Base-by-base conservation (phyloP, 1,284 basidiomycete species). In the Abortiporus biennis region DNA sequence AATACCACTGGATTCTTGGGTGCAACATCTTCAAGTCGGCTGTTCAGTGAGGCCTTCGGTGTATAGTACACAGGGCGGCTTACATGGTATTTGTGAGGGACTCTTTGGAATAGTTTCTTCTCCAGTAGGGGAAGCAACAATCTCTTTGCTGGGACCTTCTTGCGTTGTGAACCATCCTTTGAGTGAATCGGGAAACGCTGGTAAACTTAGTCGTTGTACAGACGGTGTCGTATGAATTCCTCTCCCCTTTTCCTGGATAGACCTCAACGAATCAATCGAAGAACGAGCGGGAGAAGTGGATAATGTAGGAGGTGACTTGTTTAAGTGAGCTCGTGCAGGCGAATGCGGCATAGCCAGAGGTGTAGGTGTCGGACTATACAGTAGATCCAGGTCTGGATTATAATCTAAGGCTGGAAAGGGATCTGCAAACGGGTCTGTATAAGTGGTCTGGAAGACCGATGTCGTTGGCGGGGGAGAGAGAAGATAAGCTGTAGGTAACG, bases 1-100 rank as follows among this genome's bases (percentile, higher is more conserved):
- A 97, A 95, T 2, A 97, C 85, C 35, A 96, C 64, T 0, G 93
- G 93, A 52, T 91, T 78, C 47, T 76, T 74, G 0, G 92, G 86
- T 2, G 87, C 72, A 1, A 74, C 72, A 57, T 92, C 84, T 85
- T 53, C 6, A 48, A 41, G 36, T 33, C 42, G 36, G 33, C 13
- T 45, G 42, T 21, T 9, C 29, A 24, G 15, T n/a, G n/a, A n/a
- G n/a, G n/a, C n/a, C n/a, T 13, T 36, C 4, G 1, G 17, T 13
- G 25, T 17, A 13, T 25, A 2, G 36, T 6, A 23, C 25, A 11
- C n/a, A 29, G n/a, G 27, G 8, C 27, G 8, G n/a, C 27, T 9
- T n/a, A 29, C 8, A n/a, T 29, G n/a, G n/a, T n/a, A 19, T 38
- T 37, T 40, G 36, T 37, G 12, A 38, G 4, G 69, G 61, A 1